Base-by-base conservation (phyloP, 1,139 yeast genomes). In the Sugiyamaella novakii region DNA sequence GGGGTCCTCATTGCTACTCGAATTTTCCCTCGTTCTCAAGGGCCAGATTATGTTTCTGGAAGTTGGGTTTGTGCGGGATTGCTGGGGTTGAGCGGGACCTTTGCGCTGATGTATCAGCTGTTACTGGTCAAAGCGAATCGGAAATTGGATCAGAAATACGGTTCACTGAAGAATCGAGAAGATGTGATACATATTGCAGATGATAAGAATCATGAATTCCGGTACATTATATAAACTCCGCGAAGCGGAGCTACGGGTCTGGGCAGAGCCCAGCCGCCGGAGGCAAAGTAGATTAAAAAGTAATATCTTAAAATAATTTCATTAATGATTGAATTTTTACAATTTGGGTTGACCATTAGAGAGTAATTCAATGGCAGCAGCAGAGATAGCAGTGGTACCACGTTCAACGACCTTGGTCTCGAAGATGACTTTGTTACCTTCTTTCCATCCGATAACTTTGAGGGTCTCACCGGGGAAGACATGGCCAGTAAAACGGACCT, bases 391-490 rank as follows among this genome's bases (percentile, higher is more conserved):
- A 61, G 81, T 75, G 38, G 83, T 76, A 61, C 81, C 78, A 70
- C 96, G 84, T 63, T 87, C 95, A 55, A 84, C 81, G 52, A 85
- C 89, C 66, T 81, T 81, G 27, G 95, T 81, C 71, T 86, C 95
- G 82, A 91, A 92, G 55, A 81, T 75, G 54, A 92, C 84, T 58
- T 76, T 72, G 60, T 79, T 82, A 45, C 79, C 79, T 54, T 81
- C 76, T 69, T 83, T 87, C 98, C 98, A 92, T 36, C 95, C 95
- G 51, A 73, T 73, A 35, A 92, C 81, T 63, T 77, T 78, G 67
- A 92, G 77, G 27, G 88, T 84, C 72, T 92, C 98, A 61, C 98
- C 98, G n/a, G 98, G 98, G 80, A 80, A 89, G 37, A 92, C 98
- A 63, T 87, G 83, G 62, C 92, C 92, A 28, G 95, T 80, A 68